Evolutionary conservation across 208 protist genomes (phyloP), one percentile per base, ranked within the genome.

Genomic region (Porcisia deanei): DNA sequence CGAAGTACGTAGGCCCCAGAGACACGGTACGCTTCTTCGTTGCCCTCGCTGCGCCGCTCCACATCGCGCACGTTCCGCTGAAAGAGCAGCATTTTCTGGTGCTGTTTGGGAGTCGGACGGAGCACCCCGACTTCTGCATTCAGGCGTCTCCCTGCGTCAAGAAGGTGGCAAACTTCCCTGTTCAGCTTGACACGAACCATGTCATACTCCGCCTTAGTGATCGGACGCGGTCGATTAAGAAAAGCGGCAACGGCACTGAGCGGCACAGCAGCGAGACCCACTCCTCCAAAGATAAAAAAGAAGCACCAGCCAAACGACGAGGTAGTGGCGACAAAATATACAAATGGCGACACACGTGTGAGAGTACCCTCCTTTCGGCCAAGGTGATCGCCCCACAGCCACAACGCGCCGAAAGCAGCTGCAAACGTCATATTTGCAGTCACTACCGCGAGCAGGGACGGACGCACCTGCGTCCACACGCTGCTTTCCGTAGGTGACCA

Each of bases 251-350:
- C 85, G 41, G 97, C 83, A 34, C 95, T 90, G 43, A 98, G 78
- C 30, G 98, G 97, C 3, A 99, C 83, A 16, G 95, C 91, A 2
- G 88, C 82, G 10, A 99, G 72, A 5, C 98, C 98, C 5, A 99
- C 92, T 49, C 96, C 96, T 49, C 93, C 97, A 71, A 99, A 99
- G 37, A 98, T 4, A 22, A 90, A 88, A 71, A 99, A 90, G 52
- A 97, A 75, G 37, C 96, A 54, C 92, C 92, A 98, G 41, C 95
- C 95, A 72, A 94, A 65, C 30, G 81, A 84, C 41, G 87, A 81
- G 12, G 86, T 60, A 37, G 96, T 68, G 18, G 82, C 91, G 7
- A 96, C 81, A 53, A 95, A 80, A 72, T 91, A 94, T n/a, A 91
- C 83, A 47, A 92, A 86, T 3, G 85, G 73, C 34, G 88, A 76